These are phyloP conservation scores for Rhizopus microsporus DNA, from an alignment of 371 early-diverging fungal species.

Conservation along the genomic window DNA sequence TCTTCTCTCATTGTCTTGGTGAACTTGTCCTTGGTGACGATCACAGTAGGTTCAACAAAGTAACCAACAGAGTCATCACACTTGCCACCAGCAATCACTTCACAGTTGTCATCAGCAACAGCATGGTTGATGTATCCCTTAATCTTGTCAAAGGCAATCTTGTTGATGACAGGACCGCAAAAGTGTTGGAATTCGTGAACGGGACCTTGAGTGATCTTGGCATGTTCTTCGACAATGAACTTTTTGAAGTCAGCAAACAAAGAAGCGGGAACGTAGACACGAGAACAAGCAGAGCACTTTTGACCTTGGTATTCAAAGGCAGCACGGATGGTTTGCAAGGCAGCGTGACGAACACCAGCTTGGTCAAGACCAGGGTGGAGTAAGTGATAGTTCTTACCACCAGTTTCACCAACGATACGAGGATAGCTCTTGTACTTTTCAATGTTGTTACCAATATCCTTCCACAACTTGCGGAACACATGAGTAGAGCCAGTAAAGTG, in stretches of 20 bases:
- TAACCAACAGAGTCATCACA: conserved; percentile 87
- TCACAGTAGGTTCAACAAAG: conserved; percentile 91
- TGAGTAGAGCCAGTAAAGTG: conserved; percentile 96
- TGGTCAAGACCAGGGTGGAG: conserved; percentile 70
- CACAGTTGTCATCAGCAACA: conserved; percentile 58
- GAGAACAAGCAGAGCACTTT: conserved; percentile 96
- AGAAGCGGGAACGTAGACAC: conserved; percentile 87
- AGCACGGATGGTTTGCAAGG: conserved; percentile 84
- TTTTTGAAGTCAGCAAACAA: conserved; percentile 78
- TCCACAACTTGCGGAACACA: conserved; percentile 95
- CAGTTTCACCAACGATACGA: conserved; percentile 97
- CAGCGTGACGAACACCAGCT: conserved; percentile 66
- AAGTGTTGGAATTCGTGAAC: conserved; percentile 85
- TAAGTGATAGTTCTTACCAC: conserved; percentile 98
- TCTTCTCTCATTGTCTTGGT: conserved; percentile 91
- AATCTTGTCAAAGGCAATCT: conserved; percentile 92
- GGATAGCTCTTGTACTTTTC: conserved; percentile 91
- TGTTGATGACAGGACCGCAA: conserved; percentile 83
- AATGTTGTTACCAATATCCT: conserved; percentile 88
- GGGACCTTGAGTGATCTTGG: conserved; percentile 83
- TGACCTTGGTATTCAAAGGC: conserved; percentile 97
- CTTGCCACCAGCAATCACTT: conserved; percentile 83
- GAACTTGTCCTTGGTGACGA: conserved; percentile 84
- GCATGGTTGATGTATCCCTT: conserved; percentile 85
- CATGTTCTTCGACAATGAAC: conserved; percentile 63